These are phyloP conservation scores for Papiliotrema fonsecae DNA, from an alignment of 1,284 basidiomycete genomes.

Conservation along the genomic window DNA sequence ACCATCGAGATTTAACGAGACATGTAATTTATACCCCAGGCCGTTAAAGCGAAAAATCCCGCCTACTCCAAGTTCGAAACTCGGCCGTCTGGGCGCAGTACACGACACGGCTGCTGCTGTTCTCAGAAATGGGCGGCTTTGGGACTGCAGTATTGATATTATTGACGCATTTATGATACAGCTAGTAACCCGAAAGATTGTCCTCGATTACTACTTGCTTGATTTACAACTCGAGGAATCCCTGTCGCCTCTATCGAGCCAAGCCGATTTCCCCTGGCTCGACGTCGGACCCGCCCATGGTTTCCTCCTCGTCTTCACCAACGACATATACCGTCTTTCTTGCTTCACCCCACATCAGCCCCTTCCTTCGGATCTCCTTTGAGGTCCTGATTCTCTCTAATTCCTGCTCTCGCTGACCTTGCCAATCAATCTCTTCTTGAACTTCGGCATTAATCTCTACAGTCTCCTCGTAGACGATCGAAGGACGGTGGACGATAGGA, in stretches of 20 bases:
- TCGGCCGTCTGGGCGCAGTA: too few species aligned
- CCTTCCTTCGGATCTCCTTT: neutral
- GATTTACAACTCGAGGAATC: too few species aligned
- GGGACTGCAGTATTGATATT: too few species aligned
- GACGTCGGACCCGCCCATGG: neutral
- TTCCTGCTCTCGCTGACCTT: too few species aligned
- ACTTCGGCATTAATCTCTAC: too few species aligned
- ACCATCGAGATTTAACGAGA: too few species aligned
- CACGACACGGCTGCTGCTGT: too few species aligned
- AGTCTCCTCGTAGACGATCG: neutral
- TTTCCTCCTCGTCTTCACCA: conserved; percentile 7
- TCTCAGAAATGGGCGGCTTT: too few species aligned
- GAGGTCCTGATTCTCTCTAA: too few species aligned
- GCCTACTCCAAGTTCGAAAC: neutral
- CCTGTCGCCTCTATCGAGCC: neutral
- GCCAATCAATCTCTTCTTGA: neutral
- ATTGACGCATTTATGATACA: too few species aligned
- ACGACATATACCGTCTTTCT: conserved; percentile 12
- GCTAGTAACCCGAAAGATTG: too few species aligned
- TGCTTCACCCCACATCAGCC: neutral
- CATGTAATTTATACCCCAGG: conserved; percentile 42
- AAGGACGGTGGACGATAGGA: conserved; percentile 18
- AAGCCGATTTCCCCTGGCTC: neutral
- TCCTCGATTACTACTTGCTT: too few species aligned
- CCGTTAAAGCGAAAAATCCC: neutral